These are phyloP conservation scores for Babesia ovata DNA, from an alignment of 169 alveolate species.

Conservation along the genomic window DNA sequence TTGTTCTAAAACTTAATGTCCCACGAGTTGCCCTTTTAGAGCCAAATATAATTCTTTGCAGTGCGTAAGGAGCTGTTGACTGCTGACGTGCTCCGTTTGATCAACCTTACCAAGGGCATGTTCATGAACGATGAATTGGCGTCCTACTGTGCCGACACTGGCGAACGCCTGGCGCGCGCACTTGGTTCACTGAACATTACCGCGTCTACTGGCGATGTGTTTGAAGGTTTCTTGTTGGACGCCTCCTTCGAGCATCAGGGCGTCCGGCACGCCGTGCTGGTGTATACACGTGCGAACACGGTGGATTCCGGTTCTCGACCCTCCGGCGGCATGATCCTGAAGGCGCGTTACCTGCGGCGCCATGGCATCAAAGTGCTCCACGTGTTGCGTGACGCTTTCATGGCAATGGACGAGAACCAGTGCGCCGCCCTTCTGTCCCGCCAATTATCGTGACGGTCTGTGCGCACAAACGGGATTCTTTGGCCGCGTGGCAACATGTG, in stretches of 20 bases:
- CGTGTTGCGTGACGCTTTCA: slow-evolving; percentile 21
- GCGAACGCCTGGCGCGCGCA: background rate
- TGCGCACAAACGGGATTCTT: background rate
- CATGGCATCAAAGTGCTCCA: slow-evolving; percentile 29
- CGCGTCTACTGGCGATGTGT: slow-evolving; percentile 1
- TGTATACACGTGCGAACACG: slow-evolving; percentile 31
- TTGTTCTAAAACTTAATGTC: no score
- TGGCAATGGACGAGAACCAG: background rate
- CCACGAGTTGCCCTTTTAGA: no score
- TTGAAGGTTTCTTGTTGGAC: slow-evolving; percentile 47
- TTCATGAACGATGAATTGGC: slow-evolving; percentile 27
- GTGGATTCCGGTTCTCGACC: slow-evolving; percentile 31
- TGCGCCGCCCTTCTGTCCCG: slow-evolving; percentile 4
- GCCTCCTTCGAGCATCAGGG: slow-evolving; percentile 25
- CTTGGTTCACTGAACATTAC: background rate
- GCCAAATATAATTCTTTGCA: slow-evolving; percentile 8
- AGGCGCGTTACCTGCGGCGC: slow-evolving; percentile 45
- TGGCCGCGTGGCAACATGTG: no score
- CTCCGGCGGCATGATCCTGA: slow-evolving; percentile 47
- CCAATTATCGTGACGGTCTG: background rate
- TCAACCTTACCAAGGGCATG: slow-evolving; percentile 43
- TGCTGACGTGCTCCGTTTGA: slow-evolving; percentile 33
- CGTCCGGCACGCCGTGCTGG: slow-evolving; percentile 24
- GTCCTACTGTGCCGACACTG: slow-evolving; percentile 14
- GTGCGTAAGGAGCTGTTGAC: slow-evolving; percentile 27